Evolutionary conservation across 495 filamentous ascomycete species (phyloP).

Genomic region (Hyaloscypha hepaticicola): DNA sequence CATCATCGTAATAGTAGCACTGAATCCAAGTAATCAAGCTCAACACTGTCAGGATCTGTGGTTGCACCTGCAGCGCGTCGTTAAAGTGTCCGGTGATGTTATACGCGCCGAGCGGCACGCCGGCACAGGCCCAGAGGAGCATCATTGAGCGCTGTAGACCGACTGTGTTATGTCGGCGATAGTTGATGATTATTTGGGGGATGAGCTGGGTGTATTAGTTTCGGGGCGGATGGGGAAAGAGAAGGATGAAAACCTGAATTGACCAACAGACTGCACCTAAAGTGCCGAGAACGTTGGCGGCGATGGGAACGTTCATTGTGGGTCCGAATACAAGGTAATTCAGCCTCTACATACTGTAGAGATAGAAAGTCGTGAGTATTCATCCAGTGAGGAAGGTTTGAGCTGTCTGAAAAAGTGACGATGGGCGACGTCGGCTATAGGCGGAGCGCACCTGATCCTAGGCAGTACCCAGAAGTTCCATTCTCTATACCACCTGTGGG

Average conservation of each 20-base stretch:
- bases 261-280: conserved; percentile 49
- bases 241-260: conserved; percentile 11
- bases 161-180: conserved; percentile 55
- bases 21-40: conserved; percentile 64
- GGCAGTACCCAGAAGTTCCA: neutral
- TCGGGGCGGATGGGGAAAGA: conserved; percentile 4
- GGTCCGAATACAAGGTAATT: neutral
- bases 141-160: conserved; percentile 65
- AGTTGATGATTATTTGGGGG: conserved; percentile 65
- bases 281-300: conserved; percentile 58
- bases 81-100: conserved; percentile 63
- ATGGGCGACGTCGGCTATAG: neutral
- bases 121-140: conserved; percentile 64
- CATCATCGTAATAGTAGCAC: conserved; percentile 62
- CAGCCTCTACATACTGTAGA: neutral
- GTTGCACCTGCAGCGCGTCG: conserved; percentile 57
- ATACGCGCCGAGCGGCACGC: conserved; percentile 63
- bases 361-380: neutral
- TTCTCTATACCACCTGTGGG: too few relatives aligned
- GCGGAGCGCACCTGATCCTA: neutral
- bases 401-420: neutral
- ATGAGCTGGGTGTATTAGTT: conserved; percentile 46
- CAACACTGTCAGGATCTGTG: conserved; percentile 60
- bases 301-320: conserved; percentile 50
- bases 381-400: neutral